Base-by-base conservation (phyloP, 1,139 yeast species). In the Taphrina populina region DNA sequence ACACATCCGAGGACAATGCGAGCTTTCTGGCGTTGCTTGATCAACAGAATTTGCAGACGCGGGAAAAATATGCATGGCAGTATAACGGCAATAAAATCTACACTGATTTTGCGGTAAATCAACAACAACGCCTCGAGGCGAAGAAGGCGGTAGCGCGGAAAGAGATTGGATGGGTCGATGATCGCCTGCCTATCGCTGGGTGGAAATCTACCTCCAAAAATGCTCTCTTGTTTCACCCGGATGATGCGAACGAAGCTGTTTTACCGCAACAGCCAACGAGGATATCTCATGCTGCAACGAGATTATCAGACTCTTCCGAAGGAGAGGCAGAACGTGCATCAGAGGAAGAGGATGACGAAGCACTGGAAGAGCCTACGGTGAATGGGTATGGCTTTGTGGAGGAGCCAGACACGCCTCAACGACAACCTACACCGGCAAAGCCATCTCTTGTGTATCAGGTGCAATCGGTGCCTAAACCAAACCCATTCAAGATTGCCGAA, bases 1-100 rank as follows among this genome's bases (percentile, higher is more conserved):
- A 64, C 47, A 69, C 71, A 0, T 65, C 71, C 0, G 71, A 69
- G 53, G 72, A 69, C 55, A 69, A 69, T 55, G 67, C 64, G 8
- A 65, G 70, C 21, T 69, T 67, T 53, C 60, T 61, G 27, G 59
- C 60, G 8, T 52, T 69, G 11, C 56, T 67, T 19, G 67, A 64
- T 26, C 56, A 56, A n/a, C 62, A 63, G 27, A 60, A 62, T 20
- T 58, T 59, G 10, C 17, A 40, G 13, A 60, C 61, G 23, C 56
- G 68, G 21, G 62, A 60, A 27, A 59, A 57, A 35, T 60, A 60
- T 44, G 58, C 63, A 10, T 66, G 70, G 70, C 57, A 63, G 7
- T 66, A 66, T 67, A 57, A 59, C 33, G 55, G 54, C 15, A 63
- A 64, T 41, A 56, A 56, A n/a, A 59, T 59, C 3, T 53, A 56